phyloP scores from a whole-genome alignment of 2,329 filamentous ascomycete species.

The Dactylellina cionopaga region DNA sequence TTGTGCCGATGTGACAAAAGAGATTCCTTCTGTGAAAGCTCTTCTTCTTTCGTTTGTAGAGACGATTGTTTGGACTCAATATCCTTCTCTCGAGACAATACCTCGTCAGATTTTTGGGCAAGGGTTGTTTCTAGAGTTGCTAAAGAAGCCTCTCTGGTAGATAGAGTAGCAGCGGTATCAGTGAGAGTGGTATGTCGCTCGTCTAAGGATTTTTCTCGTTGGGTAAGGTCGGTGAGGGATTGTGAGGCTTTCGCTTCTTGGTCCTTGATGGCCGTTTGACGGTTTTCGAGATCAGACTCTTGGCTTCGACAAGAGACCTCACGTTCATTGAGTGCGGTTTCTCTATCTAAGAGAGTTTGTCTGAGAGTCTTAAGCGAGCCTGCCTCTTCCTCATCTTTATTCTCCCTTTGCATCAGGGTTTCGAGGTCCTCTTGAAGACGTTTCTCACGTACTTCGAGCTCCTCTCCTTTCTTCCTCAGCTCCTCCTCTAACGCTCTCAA shows the following conservation, averaged over 20 bases:
- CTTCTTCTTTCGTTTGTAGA: conserved; percentile 9
- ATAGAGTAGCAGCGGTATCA: conserved; percentile 4
- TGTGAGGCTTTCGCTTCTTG: conserved; percentile 11
- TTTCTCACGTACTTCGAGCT: conserved; percentile 31
- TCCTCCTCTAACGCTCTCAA: conserved; percentile 28
- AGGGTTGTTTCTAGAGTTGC: conserved; percentile 5
- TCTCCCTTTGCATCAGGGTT: conserved; percentile 27
- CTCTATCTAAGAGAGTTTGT: conserved; percentile 28
- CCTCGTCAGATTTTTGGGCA: conserved; percentile 3
- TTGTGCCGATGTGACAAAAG: conserved; percentile 15
- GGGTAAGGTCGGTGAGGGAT: conserved; percentile 7
- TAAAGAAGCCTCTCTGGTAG: conserved; percentile 3
- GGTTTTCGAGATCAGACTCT: conserved; percentile 27
- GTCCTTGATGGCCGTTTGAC: conserved; percentile 7
- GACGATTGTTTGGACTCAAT: conserved; percentile 15
- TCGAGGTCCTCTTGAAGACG: conserved; percentile 27
- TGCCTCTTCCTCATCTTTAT: conserved; percentile 28
- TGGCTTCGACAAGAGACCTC: conserved; percentile 26
- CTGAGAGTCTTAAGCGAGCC: conserved; percentile 19
- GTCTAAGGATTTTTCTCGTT: conserved; percentile 12
- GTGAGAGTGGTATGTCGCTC: conserved; percentile 4
- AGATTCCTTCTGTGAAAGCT: conserved; percentile 14
- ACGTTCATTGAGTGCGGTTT: conserved; percentile 18
- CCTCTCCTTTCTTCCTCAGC: conserved; percentile 26
- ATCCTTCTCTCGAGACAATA: conserved; percentile 14